Evolutionary conservation across 371 early-diverging fungal species (phyloP), one percentile per base, ranked within the genome.

Genomic region (Batkoa obscura): DNA sequence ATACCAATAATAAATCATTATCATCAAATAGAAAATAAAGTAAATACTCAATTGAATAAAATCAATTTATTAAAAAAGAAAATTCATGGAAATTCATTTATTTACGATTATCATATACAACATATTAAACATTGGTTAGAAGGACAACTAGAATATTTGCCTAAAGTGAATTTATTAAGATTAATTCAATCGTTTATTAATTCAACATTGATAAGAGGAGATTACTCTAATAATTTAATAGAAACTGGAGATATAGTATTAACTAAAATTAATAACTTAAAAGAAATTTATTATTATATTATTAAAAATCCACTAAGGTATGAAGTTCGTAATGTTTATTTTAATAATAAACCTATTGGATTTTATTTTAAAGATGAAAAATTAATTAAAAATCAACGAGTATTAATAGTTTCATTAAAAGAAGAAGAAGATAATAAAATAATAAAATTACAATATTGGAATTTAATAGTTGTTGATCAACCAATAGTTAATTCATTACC

Each of bases 51-150:
- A n/a, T n/a, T n/a, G n/a, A n/a, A n/a, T n/a, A n/a, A n/a, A n/a
- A n/a, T n/a, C n/a, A n/a, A n/a, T n/a, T n/a, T n/a, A n/a, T n/a
- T n/a, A n/a, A n/a, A n/a, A n/a, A n/a, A n/a, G n/a, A n/a, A n/a
- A n/a, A n/a, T n/a, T n/a, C 52, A 51, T 15, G 52, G 37, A 15
- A 35, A 51, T 23, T 51, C 52, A 2, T 51, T 51, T 15, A 38
- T 33, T 2, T 51, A 30, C 30, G 52, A 51, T 23, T 51, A 36
- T 23, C 52, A 51, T 39, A 9, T 51, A 38, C 38, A n/a, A 47
- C 31, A 8, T 13, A 47, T 31, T 8, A 8, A n/a, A 47, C 31
- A 31, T n/a, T 47, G 9, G 23, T 47, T 47, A 31, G 47, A 4
- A 30, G 6, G 23, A 1, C 31, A 4, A 3, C 33, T 51, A 23